Percentiles rank a stretch among this genome's conserved stretches.
phyloP scores from a whole-genome alignment of 2,329 filamentous ascomycete species.

The Emergomyces orientalis region DNA sequence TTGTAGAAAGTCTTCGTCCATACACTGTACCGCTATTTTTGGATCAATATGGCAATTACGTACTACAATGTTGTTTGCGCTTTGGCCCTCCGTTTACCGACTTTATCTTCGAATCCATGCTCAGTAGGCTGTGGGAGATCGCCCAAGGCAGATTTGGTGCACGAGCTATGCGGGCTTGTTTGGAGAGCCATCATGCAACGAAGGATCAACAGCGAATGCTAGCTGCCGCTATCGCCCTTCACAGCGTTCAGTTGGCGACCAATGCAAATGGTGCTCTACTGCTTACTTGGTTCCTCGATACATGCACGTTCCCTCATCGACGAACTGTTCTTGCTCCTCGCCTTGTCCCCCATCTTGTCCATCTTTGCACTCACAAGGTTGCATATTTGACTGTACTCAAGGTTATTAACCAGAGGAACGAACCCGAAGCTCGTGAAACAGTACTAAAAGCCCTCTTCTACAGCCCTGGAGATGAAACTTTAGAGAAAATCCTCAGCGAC shows the following conservation, averaged over 20 bases:
- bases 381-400: slow-evolving; percentile 95
- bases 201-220: slow-evolving; percentile 95
- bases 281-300: slow-evolving; percentile 95
- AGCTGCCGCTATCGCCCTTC: slow-evolving; percentile 86
- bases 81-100: slow-evolving; percentile 84
- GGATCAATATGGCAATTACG: slow-evolving; percentile 97
- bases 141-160: slow-evolving; percentile 89
- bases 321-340: slow-evolving; percentile 86
- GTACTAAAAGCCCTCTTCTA: slow-evolving; percentile 91
- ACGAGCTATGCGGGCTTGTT: slow-evolving; percentile 88
- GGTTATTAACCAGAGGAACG: slow-evolving; percentile 95
- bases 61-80: slow-evolving; percentile 89
- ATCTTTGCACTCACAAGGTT: slow-evolving; percentile 96
- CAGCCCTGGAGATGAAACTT: slow-evolving; percentile 69
- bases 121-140: slow-evolving; percentile 87
- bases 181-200: slow-evolving; percentile 90
- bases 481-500: slow-evolving; percentile 86
- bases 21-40: slow-evolving; percentile 89
- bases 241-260: slow-evolving; percentile 91
- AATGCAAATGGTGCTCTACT: slow-evolving; percentile 92
- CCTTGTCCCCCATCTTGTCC: slow-evolving; percentile 83
- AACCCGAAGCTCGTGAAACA: slow-evolving; percentile 81
- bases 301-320: slow-evolving; percentile 87
- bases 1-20: slow-evolving; percentile 72
- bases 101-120: slow-evolving; percentile 97